Percentiles rank a stretch among this genome's conserved stretches.
These are phyloP conservation scores for Cinchona pubescens DNA, from an alignment of 257 asterid species.

Conservation along the genomic window DNA sequence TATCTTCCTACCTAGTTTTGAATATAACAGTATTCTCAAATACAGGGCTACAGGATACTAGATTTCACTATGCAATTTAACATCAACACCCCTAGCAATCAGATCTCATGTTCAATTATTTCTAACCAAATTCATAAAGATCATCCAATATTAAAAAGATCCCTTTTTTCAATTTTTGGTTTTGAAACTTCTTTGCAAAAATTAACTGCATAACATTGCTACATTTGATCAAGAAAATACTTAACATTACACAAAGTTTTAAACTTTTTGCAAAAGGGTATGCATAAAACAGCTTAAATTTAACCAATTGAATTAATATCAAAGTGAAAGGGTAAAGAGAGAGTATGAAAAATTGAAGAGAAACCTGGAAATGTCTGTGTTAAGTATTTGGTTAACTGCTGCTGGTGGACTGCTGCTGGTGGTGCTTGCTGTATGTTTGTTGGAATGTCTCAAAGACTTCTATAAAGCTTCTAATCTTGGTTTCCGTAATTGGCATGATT, in stretches of 20 bases:
- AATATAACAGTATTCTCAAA: not conserved
- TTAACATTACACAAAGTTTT: not conserved
- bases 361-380: not conserved
- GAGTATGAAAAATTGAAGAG: not conserved
- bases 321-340: not conserved
- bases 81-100: not conserved
- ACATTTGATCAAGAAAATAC: not conserved
- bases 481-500: too few relatives aligned
- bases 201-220: not conserved
- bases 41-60: not conserved
- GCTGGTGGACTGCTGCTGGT: not conserved
- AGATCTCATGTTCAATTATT: not conserved
- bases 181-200: not conserved
- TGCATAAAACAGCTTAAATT: not conserved
- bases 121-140: not conserved
- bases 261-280: not conserved
- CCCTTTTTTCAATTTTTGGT: not conserved
- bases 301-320: not conserved
- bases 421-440: not conserved
- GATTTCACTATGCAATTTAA: not conserved
- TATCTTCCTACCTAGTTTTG: not conserved
- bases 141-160: not conserved
- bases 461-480: too few relatives aligned
- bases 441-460: too few relatives aligned
- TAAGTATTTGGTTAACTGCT: not conserved